Evolutionary conservation across 129 eudicot genomes (phyloP), one percentile per base, ranked within the genome.

Genomic region (Apium graveolens): DNA sequence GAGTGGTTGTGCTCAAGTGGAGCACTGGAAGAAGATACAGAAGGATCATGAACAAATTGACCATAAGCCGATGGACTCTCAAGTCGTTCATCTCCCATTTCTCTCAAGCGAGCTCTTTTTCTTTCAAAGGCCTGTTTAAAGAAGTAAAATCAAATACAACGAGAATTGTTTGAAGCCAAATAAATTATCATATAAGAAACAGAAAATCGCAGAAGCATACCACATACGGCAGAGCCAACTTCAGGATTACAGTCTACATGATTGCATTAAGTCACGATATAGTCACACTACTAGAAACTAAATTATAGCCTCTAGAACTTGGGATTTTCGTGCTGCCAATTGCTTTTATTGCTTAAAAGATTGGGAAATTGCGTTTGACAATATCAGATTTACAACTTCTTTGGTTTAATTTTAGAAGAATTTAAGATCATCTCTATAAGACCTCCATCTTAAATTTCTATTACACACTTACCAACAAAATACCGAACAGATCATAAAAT

Each of bases 101-200:
- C 91, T 83, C 89, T 88, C 76, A 85, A 38, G 35, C 77, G 85
- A 73, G 29, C 83, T 81, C 98, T 89, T 86, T 90, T 91, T 84
- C 97, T 91, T 82, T 91, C 93, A 65, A 90, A 84, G 3, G 98
- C 96, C 98, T 93, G 79, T 26, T 45, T 7, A 32, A 39, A 75
- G 24, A 81, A 74, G 32, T 53, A 41, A 43, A 39, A 76, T 71
- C 79, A 70, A 78, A 48, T 27, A 32, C 65, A 29, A 70, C 12
- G 68, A 10, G 74, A 46, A 70, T n/a, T 2, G 18, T 31, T 9
- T 37, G 9, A 16, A 13, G 76, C 17, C 72, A 26, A 60, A 18
- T 18, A 34, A 57, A 3, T 51, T 1, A 24, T 48, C 2, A 62
- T 4, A 21, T 0, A 20, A 55, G 65, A 55, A 5, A 55, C 5